Base-by-base conservation (phyloP, 1,284 basidiomycete species). In the Fistulina hepatica region DNA sequence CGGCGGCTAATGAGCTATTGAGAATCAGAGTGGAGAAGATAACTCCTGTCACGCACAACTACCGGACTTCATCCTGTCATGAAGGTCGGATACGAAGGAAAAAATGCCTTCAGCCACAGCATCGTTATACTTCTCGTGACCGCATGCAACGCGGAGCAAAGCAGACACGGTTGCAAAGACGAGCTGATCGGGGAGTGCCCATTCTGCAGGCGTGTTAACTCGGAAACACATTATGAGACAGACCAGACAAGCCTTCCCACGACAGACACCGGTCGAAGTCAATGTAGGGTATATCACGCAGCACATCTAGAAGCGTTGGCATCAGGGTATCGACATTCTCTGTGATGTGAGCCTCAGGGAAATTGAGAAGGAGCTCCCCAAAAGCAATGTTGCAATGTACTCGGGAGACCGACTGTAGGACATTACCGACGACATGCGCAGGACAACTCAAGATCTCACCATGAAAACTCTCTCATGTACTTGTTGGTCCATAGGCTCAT, bases 151-250 rank as follows among this genome's bases (percentile, higher is more conserved):
- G 33, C 71, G 66, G 26, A 91, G 62, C 2, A 88, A 61, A 8
- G 85, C 81, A 7, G 79, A 79, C 19, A 85, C 69, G 1, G 78
- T 83, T 2, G 80, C 75, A 49, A 69, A 83, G 2, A 83, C 76
- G 23, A 91, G 68, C 49, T 88, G 83, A 54, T 89, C 86, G 13
- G 84, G 78, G 23, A 84, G 64, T 4, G 85, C 71, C 83, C 83
- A 85, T 47, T 85, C 82, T 82, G 37, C 11, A 26, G 6, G 16
- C 27, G 21, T 40, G 19, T 25, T 8, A 11, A 25, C 43, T 52
- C 21, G 55, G 45, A 21, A 37, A 35, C 6, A 32, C 9, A 4
- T 3, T n/a, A 13, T 4, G 15, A 21, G 26, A n/a, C 19, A 26
- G 23, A 21, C 34, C 55, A 39, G n/a, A 41, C 61, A 38, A 47